Base-by-base conservation (phyloP, 1,139 yeast genomes). In the Eremothecium gossypii region DNA sequence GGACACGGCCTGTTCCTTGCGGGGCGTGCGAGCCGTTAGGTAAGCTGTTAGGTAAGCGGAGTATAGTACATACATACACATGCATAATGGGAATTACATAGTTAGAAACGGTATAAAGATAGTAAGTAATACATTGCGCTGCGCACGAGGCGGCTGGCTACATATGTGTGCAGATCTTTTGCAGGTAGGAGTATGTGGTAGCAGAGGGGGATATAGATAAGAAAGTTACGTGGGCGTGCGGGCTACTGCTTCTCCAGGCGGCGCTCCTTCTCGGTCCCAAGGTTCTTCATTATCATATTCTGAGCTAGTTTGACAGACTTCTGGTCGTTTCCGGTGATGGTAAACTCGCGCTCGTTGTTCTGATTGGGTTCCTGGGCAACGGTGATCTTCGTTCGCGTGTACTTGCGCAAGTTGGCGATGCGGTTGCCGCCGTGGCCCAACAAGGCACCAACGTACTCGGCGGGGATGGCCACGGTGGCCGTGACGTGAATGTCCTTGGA, bases 351-450 rank as follows among this genome's bases (percentile, higher is more conserved):
- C 57, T 80, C 83, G 31, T 73, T 73, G 46, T 75, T 68, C 35
- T 76, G 79, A 52, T 79, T 79, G 40, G 79, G 76, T 53, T 79
- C 83, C 50, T 81, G 78, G 40, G 86, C 82, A 49, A 87, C 85
- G 8, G 81, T 78, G 58, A 87, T 86, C 41, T 78, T 75, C 27
- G 95, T 91, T 32, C 91, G 91, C 44, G 89, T 77, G 36, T 74
- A 74, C 54, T 83, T 77, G 53, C 96, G 74, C 42, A 87, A 83
- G 44, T 89, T 95, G 60, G 84, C 93, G 53, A 87, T 85, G 65
- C 94, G 75, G 36, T 84, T 69, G 36, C 96, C 96, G 51, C 81
- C 80, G 55, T 82, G 82, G 51, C 96, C 96, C 56, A 87, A 85
- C 45, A 87, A 71, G 40, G 95, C 93, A 38, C 96, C 96, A 40